Evolutionary conservation across 169 alveolate genomes (phyloP), one percentile per base, ranked within the genome.

Genomic region (Eimeria necatrix): DNA sequence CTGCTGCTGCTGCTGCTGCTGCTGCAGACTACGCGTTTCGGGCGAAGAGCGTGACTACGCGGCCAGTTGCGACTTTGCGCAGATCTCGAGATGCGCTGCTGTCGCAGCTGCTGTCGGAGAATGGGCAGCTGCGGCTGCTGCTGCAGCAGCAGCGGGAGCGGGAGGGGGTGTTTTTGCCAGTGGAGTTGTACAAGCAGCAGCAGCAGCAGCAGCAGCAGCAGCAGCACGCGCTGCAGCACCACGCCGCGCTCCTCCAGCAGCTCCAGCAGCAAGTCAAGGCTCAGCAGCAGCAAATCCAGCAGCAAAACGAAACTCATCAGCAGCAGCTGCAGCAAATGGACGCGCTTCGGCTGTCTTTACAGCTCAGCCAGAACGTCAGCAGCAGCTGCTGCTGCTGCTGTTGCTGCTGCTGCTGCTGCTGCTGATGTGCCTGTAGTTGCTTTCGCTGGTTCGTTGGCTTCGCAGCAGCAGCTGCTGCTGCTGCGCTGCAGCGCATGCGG

Each of bases 61-160:
- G 70, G 24, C 93, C 93, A 0, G 93, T 86, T 49, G 70, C 70
- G 51, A 86, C 93, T 49, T 49, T 86, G 71, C 93, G 93, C 9
- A 56, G 70, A 49, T 86, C 93, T 41, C 60, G 70, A 49, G 70
- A 73, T 12, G 49, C 64, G 20, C 84, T 86, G 46, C 93, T 86
- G 26, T 86, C 93, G 4, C 70, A 73, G 60, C 84, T 86, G 52
- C 16, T 86, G 41, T 5, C 41, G 14, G 84, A 86, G 24, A 86
- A 86, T 51, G 81, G 49, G 83, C 93, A 86, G 84, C 93, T 86
- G 80, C 61, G 70, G 68, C 93, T 60, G 53, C 93, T 86, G 84
- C 83, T 86, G 83, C 16, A 32, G 61, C 70, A 52, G 22, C 93
- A 86, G 68, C 93, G 93, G 48, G 93, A 86, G 83, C 32, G 83